Base-by-base conservation (phyloP, 2,329 filamentous ascomycete genomes). In the Celoporthe dispersa region DNA sequence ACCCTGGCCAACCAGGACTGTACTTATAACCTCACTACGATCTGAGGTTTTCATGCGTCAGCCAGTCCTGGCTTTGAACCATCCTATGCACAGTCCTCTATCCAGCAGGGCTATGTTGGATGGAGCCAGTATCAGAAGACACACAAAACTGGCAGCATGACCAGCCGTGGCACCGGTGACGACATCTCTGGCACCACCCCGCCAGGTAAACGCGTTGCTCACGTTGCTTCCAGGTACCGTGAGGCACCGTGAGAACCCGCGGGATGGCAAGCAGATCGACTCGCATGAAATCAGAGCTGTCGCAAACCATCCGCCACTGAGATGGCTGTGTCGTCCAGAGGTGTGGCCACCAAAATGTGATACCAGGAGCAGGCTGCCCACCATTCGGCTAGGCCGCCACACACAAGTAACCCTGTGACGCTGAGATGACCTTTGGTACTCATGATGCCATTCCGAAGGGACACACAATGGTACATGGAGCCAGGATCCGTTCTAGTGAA, bases 141-240 rank as follows among this genome's bases (percentile, higher is more conserved):
- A 55, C 60, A 48, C 48, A 22, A 61, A 39, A 8, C 44, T 61
- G 53, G 51, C 44, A 33, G 37, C 48, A 65, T 61, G 60, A 64
- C 31, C 64, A 67, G 16, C 28, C 48, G 64, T 65, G 70, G 28
- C 31, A 65, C 64, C 31, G 22, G 33, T 69, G 67, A 69, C 67
- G 64, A 57, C 53, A 67, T 22, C 25, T 51, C 22, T 37, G 62
- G 31, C 41, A 57, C n/a, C 33, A 33, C 22, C 22, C 35, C n/a
- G 19, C 41, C 33, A 48, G 55, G 41, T 66, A 62, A 41, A 37
- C 19, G 62, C 14, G 14, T 57, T 33, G 22, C 33, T 25, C 28
- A 33, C 14, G 41, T 19, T 39, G 22, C 31, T 11, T 12, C 28
- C 63, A 48, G 41, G 11, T 28, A 7, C 22, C 25, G 22, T 37